Evolutionary conservation across 108 stramenopile genomes (phyloP).

Genomic region (Ochromonas danica): DNA sequence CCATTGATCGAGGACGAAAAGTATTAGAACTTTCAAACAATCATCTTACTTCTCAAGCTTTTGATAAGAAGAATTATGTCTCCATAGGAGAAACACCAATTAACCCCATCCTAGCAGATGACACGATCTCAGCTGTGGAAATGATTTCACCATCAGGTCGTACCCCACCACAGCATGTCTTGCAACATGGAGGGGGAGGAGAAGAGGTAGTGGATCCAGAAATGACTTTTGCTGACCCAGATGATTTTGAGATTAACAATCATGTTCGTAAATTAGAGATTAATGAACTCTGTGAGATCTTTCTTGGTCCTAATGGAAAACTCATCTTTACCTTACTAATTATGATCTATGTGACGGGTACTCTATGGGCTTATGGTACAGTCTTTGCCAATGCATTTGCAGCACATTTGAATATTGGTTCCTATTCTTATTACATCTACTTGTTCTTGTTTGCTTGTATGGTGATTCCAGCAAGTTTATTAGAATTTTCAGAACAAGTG

Average conservation of each 20-base stretch:
- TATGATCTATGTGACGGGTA: constrained; percentile 49
- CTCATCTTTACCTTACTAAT: constrained; percentile 42
- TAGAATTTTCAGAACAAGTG: constrained; percentile 61
- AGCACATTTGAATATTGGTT: constrained; percentile 42
- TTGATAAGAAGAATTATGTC: no score
- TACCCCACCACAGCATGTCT: no score
- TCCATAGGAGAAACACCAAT: no score
- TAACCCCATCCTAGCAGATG: no score
- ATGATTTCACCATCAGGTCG: no score
- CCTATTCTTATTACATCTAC: constrained; percentile 41
- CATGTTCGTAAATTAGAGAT: constrained; percentile 35
- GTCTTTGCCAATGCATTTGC: constrained; percentile 53
- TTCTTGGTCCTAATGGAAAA: constrained; percentile 48
- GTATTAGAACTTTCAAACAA: background rate
- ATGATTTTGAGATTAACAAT: background rate
- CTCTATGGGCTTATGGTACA: constrained; percentile 57
- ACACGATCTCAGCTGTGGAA: no score
- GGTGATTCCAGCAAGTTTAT: constrained; percentile 53
- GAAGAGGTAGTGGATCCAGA: no score
- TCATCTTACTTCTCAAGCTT: no score
- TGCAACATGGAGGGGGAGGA: no score
- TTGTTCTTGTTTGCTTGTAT: constrained; percentile 48
- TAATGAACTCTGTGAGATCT: constrained; percentile 47
- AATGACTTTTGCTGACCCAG: no score
- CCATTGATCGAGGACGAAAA: background rate